A percentile compares a stretch with the other conserved stretches of the same genome.
Conservation (phyloP, 805 yeast species). For the Wickerhamiella lipophila region DNA sequence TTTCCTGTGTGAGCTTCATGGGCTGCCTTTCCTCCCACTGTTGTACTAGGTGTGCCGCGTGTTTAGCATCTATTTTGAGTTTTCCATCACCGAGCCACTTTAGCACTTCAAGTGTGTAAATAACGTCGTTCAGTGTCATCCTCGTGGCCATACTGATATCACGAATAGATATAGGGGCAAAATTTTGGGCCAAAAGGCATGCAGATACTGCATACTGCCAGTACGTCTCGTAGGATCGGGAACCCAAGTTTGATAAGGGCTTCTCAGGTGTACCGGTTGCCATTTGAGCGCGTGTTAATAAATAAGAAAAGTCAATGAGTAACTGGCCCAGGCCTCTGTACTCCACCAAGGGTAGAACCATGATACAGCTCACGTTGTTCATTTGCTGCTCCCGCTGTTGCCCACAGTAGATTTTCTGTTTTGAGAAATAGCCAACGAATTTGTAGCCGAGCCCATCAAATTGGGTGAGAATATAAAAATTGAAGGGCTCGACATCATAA, state of each 20-base stretch:
- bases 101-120: conserved; percentile 73
- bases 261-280: conserved; percentile 90
- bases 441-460: conserved; percentile 46
- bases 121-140: conserved; percentile 74
- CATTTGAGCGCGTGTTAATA: conserved; percentile 60
- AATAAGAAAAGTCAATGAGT: conserved; percentile 77
- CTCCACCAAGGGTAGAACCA: conserved; percentile 80
- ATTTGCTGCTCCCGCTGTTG: conserved; percentile 25
- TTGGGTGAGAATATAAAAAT: conserved; percentile 75
- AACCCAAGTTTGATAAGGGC: conserved; percentile 78
- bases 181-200: conserved; percentile 27
- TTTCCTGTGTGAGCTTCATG: neutral
- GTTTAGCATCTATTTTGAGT: conserved; percentile 35
- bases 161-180: conserved; percentile 37
- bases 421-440: conserved; percentile 89
- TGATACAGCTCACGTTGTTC: conserved; percentile 79
- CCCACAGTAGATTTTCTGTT: conserved; percentile 40
- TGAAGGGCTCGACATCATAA: conserved; percentile 91
- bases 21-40: neutral
- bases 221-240: conserved; percentile 71
- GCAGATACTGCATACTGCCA: conserved; percentile 63
- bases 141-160: conserved; percentile 62
- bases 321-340: conserved; percentile 81
- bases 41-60: neutral
- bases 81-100: conserved; percentile 41